Percentiles rank a stretch among this genome's conserved stretches.
Evolutionary conservation across 495 filamentous ascomycete species (phyloP).

Genomic region (Lasiosphaeris hirsuta): DNA sequence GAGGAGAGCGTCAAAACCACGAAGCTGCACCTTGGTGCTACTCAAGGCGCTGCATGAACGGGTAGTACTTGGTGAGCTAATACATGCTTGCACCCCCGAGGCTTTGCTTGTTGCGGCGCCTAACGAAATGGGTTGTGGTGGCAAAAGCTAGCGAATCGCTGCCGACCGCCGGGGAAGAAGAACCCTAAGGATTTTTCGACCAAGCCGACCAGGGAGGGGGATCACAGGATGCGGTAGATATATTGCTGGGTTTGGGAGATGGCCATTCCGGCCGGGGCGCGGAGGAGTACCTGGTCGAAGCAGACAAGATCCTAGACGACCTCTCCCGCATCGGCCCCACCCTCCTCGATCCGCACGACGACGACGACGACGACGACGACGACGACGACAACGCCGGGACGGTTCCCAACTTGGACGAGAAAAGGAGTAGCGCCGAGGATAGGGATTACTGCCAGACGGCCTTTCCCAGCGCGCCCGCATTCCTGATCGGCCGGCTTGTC

Average conservation of each 20-base stretch:
- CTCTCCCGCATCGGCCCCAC: neutral
- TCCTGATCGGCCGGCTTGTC: neutral
- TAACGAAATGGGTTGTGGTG: too few relatives aligned
- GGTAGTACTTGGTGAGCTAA: neutral
- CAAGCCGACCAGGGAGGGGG: too few relatives aligned
- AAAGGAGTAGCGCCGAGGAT: too few relatives aligned
- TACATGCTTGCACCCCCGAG: too few relatives aligned
- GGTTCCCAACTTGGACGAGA: too few relatives aligned
- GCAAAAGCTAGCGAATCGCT: too few relatives aligned
- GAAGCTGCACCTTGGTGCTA: neutral
- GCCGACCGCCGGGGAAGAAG: neutral
- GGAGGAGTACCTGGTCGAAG: neutral
- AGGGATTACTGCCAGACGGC: neutral
- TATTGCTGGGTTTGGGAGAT: neutral
- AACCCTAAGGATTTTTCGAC: neutral
- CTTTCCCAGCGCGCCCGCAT: neutral
- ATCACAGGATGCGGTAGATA: too few relatives aligned
- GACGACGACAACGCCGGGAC: too few relatives aligned
- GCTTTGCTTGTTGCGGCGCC: too few relatives aligned
- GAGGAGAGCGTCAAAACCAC: neutral
- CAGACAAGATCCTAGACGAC: neutral
- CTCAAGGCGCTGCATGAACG: neutral
- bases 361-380: too few relatives aligned
- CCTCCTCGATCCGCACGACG: conserved; percentile 2
- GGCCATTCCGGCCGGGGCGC: neutral